phyloP scores from a whole-genome alignment of 768 basidiomycete genomes.

The Lepiota brunneoincarnata region DNA sequence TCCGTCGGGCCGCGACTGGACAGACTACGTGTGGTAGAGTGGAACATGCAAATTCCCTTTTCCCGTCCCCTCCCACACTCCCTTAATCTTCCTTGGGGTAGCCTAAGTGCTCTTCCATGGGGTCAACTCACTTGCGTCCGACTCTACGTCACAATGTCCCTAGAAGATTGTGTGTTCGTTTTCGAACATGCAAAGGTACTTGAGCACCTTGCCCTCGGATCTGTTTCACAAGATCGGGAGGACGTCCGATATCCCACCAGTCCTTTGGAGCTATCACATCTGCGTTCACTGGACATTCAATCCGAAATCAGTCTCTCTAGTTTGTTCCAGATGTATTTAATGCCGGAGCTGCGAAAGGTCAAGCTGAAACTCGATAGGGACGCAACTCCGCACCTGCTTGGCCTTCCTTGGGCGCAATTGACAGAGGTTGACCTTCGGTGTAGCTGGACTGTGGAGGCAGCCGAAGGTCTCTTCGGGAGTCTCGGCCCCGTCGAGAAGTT shows the following conservation, averaged over 20 bases:
- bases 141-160: background rate
- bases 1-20: background rate
- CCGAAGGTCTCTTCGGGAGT: background rate
- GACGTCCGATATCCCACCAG: background rate
- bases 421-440: background rate
- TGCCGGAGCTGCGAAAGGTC: background rate
- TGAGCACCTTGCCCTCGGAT: constrained; percentile 1
- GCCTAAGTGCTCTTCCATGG: constrained; percentile 2
- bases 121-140: background rate
- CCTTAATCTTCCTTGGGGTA: constrained; percentile 6
- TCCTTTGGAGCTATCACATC: background rate
- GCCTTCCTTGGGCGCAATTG: background rate
- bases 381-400: background rate
- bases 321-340: background rate
- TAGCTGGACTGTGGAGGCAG: background rate
- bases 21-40: background rate
- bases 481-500: background rate
- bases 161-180: constrained; percentile 6
- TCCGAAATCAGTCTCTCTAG: background rate
- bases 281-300: constrained; percentile 2
- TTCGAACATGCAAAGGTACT: background rate
- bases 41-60: background rate
- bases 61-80: background rate
- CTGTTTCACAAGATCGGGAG: background rate
- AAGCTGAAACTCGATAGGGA: background rate